Evolutionary conservation across 805 yeast genomes (phyloP).

Genomic region (Hanseniaspora clermontiae): DNA sequence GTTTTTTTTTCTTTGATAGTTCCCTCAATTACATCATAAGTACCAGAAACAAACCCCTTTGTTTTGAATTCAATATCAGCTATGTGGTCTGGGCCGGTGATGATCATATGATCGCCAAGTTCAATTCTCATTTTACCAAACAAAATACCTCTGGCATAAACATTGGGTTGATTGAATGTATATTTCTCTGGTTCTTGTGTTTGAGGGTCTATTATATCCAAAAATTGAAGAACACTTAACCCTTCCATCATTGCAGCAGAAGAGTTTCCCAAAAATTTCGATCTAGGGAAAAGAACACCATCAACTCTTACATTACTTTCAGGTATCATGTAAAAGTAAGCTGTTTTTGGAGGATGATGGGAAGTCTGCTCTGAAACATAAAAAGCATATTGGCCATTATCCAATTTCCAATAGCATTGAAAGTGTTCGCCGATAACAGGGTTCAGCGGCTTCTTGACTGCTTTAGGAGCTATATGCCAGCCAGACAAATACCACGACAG

Average conservation of each 20-base stretch:
- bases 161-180: slow-evolving; percentile 84
- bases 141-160: slow-evolving; percentile 85
- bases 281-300: slow-evolving; percentile 77
- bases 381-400: slow-evolving; percentile 59
- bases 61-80: slow-evolving; percentile 89
- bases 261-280: slow-evolving; percentile 84
- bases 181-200: slow-evolving; percentile 50
- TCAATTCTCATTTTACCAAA: slow-evolving; percentile 85
- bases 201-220: slow-evolving; percentile 40
- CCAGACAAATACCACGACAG: slow-evolving; percentile 86
- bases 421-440: slow-evolving; percentile 90
- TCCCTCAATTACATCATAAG: slow-evolving; percentile 83
- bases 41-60: slow-evolving; percentile 86
- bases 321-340: slow-evolving; percentile 81
- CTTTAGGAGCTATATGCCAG: slow-evolving; percentile 98
- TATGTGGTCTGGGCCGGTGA: slow-evolving; percentile 48
- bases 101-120: slow-evolving; percentile 80
- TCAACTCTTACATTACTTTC: slow-evolving; percentile 70
- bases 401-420: slow-evolving; percentile 83
- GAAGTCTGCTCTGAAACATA: slow-evolving; percentile 90
- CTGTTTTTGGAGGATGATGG: slow-evolving; percentile 96
- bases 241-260: slow-evolving; percentile 98
- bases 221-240: slow-evolving; percentile 53
- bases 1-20: slow-evolving; percentile 42
- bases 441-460: slow-evolving; percentile 92